Percentiles rank a stretch among this genome's conserved stretches.
Evolutionary conservation across 129 eudicot genomes (phyloP).

Genomic region (Arctium lappa): DNA sequence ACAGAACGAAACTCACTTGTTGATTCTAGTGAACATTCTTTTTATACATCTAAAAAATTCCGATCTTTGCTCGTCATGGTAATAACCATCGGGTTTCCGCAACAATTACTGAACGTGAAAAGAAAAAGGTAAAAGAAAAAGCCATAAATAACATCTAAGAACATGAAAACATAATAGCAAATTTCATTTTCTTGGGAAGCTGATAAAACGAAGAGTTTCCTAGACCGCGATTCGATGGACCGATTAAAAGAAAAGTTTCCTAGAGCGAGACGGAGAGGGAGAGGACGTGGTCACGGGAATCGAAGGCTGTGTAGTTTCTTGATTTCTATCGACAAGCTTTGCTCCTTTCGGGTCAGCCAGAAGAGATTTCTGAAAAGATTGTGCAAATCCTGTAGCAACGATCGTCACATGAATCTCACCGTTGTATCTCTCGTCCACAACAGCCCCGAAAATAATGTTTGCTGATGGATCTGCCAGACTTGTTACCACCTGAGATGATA

Average conservation of each 20-base stretch:
- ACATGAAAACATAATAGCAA: background rate
- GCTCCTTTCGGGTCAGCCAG: slow-evolving; percentile 59
- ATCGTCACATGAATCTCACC: slow-evolving; percentile 96
- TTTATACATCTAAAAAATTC: background rate
- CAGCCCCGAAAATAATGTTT: slow-evolving; percentile 96
- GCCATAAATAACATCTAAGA: background rate
- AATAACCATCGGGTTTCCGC: background rate
- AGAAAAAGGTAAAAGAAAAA: background rate
- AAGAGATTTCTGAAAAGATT: slow-evolving; percentile 84
- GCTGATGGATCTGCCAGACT: slow-evolving; percentile 97
- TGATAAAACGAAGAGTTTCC: slow-evolving; percentile 71
- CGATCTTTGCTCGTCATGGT: background rate
- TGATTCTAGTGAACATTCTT: background rate
- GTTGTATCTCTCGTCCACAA: slow-evolving; percentile 88
- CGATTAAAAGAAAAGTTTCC: slow-evolving; percentile 72
- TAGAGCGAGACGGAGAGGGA: slow-evolving; percentile 38
- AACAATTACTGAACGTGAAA: background rate
- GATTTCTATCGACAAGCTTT: slow-evolving; percentile 54
- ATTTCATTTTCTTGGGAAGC: background rate
- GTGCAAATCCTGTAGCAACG: slow-evolving; percentile 93
- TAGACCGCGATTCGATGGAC: slow-evolving; percentile 20
- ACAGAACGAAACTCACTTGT: background rate
- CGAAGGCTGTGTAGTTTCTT: slow-evolving; percentile 33
- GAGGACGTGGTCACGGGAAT: slow-evolving; percentile 34
- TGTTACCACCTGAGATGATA: slow-evolving; percentile 69